Conservation (phyloP, 2,329 filamentous ascomycete genomes). For the Pseudopithomyces maydicus region DNA sequence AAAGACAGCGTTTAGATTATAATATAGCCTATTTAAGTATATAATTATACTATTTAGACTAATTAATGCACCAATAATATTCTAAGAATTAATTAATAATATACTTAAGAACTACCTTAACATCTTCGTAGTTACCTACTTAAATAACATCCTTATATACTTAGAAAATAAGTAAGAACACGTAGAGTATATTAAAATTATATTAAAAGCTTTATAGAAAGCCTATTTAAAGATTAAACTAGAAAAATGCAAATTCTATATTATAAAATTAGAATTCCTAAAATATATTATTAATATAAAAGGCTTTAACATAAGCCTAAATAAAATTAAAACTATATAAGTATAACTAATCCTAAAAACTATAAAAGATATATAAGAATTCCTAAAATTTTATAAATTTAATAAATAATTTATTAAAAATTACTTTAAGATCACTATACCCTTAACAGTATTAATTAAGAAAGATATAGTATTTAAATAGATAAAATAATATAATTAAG, state of each 20-base stretch:
- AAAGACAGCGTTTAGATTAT: background rate
- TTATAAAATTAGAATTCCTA: background rate
- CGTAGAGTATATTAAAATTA: background rate
- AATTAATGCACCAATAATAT: background rate
- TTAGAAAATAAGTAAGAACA: background rate
- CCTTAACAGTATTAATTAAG: background rate
- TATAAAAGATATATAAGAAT: background rate
- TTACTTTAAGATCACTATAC: background rate
- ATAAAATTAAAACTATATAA: background rate
- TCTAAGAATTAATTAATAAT: background rate
- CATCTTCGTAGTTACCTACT: background rate
- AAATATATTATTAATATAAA: background rate
- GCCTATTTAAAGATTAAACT: background rate
- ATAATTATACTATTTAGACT: too few relatives aligned
- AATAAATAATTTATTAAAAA: background rate
- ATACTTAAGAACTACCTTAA: background rate
- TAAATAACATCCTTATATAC: background rate
- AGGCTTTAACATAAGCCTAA: background rate
- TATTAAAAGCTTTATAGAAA: background rate
- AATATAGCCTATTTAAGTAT: background rate
- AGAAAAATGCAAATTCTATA: background rate
- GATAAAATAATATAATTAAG: too few relatives aligned
- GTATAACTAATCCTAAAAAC: background rate
- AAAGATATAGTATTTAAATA: background rate
- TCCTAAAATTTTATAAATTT: background rate